Evolutionary conservation across 2,329 filamentous ascomycete genomes (phyloP).

Genomic region (Rutstroemia sp.): DNA sequence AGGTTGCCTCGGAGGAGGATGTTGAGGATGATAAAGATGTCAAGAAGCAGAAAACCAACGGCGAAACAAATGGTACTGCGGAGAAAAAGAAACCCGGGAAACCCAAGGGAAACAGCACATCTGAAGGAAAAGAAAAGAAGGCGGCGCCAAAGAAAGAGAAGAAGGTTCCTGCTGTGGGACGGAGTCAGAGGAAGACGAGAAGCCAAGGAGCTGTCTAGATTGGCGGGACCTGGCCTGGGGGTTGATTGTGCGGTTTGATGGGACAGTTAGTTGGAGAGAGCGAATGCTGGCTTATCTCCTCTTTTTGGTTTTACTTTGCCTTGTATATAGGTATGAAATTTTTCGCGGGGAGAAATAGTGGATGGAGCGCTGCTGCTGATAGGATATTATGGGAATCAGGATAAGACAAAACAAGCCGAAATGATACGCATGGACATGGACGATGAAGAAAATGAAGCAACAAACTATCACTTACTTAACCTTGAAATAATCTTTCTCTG

Average conservation of each 20-base stretch:
- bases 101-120: constrained; percentile 15
- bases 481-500: no score
- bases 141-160: constrained; percentile 23
- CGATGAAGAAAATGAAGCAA: no score
- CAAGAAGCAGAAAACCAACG: constrained; percentile 19
- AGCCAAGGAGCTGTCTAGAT: constrained; percentile 19
- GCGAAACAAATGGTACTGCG: not conserved
- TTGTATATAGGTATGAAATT: no score
- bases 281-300: no score
- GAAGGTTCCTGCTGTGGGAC: constrained; percentile 22
- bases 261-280: not conserved
- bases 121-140: constrained; percentile 10
- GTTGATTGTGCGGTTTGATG: not conserved
- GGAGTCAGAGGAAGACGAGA: constrained; percentile 23
- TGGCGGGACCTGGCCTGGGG: not conserved
- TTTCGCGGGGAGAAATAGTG: no score
- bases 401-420: no score
- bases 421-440: no score
- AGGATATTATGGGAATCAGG: no score
- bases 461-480: no score
- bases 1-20: constrained; percentile 13
- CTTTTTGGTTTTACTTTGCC: no score
- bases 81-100: constrained; percentile 25
- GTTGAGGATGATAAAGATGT: constrained; percentile 15
- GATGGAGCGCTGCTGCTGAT: no score